Conservation (phyloP, 1,284 basidiomycete species). For the Calocybe gambosa region DNA sequence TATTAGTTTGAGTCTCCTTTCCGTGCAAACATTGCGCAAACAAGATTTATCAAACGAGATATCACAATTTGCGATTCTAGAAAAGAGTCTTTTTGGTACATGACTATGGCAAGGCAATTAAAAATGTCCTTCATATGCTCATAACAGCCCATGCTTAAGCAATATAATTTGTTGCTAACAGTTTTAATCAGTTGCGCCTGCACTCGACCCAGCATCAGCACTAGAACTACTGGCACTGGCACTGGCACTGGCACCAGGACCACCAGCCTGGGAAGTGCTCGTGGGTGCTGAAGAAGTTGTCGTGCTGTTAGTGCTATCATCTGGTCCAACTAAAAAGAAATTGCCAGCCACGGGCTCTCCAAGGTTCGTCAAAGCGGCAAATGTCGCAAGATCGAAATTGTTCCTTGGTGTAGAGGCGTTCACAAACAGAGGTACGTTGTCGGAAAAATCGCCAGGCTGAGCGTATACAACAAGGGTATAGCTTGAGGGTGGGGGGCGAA, state of each 20-base stretch:
- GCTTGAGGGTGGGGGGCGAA: conserved; percentile 16
- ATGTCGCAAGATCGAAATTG: conserved; percentile 30
- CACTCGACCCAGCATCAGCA: not conserved
- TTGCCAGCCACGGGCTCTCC: conserved; percentile 29
- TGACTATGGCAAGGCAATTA: not conserved
- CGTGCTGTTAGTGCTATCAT: conserved; percentile 16
- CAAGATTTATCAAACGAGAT: conserved; percentile 12
- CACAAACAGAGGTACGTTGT: conserved; percentile 21
- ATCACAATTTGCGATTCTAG: no score
- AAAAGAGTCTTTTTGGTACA: not conserved
- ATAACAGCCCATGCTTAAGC: not conserved
- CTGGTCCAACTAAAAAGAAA: conserved; percentile 32
- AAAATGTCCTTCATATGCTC: not conserved
- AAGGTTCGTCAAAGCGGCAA: conserved; percentile 23
- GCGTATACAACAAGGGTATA: conserved; percentile 30
- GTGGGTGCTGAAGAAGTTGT: conserved; percentile 5
- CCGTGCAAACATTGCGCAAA: conserved; percentile 8
- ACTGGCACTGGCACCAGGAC: not conserved
- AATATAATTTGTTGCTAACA: not conserved
- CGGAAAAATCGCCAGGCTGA: conserved; percentile 27
- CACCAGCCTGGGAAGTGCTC: not conserved
- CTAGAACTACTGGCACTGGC: not conserved
- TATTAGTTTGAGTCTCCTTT: not conserved
- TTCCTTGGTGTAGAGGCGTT: conserved; percentile 27
- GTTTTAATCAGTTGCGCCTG: not conserved